Evolutionary conservation across 2,329 filamentous ascomycete species (phyloP), one percentile per base, ranked within the genome.

Genomic region (Penicillium sp.): DNA sequence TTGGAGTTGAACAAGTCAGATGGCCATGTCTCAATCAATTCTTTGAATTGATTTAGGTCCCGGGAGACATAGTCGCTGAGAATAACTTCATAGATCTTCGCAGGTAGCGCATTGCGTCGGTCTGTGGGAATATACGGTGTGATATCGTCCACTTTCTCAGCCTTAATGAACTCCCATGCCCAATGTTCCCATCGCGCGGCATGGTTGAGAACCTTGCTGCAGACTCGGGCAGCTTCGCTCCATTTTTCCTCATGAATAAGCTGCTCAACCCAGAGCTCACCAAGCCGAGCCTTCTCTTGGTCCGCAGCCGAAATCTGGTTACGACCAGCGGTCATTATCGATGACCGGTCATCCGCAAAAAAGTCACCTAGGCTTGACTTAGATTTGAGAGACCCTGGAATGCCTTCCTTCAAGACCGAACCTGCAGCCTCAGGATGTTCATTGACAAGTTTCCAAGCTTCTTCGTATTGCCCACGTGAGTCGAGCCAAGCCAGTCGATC

Each of bases 241-340:
- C 95, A 99, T 59, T 93, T 82, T 9, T 85, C 82, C 0, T 84
- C 81, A 35, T 87, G 84, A 33, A 96, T 84, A 33, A 98, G 82
- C 67, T 96, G 90, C 59, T 93, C 87, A 33, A 99, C 82, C 95
- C 95, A 99, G 5, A 96, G 81, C 69, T 98, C 95, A 22, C 95
- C 95, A 56, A 99, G 90, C 2, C 91, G 85, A 33, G 90, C 84
- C 74, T 97, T 99, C 71, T 99, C 93, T 64, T 89, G 91, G 60
- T 95, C 90, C 0, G 88, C 85, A 0, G 86, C 84, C 0, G 88
- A 88, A 63, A 87, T 84, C 42, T 84, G 79, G 35, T 78, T 74
- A 53, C 77, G 81, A 43, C 81, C 81, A n/a, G 82, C 82, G 0
- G 86, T 85, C 45, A 88, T 85, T 1, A 86, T 82, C 0, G 83